Evolutionary conservation across 2,329 filamentous ascomycete genomes (phyloP).

Genomic region (Verticillium zaregamsianum): DNA sequence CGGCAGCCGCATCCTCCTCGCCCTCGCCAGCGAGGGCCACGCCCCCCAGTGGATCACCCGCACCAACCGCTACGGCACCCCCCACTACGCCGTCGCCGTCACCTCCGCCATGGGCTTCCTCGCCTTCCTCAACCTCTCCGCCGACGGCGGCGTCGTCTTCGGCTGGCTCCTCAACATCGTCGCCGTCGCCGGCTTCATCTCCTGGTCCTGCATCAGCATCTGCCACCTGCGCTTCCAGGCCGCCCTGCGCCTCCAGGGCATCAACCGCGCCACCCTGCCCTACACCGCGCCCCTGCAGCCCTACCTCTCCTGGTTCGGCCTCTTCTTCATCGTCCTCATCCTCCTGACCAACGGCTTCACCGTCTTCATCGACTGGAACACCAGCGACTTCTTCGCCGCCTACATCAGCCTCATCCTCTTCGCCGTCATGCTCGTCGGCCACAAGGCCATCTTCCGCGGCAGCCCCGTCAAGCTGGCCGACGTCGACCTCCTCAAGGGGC

Average conservation of each 20-base stretch:
- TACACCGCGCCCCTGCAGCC: slow-evolving; percentile 61
- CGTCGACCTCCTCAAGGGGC: slow-evolving; percentile 24
- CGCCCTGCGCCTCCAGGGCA: slow-evolving; percentile 51
- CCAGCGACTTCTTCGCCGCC: slow-evolving; percentile 56
- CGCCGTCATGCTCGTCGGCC: slow-evolving; percentile 52
- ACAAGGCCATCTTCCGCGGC: slow-evolving; percentile 48
- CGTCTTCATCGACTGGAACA: slow-evolving; percentile 60
- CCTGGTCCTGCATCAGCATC: slow-evolving; percentile 62
- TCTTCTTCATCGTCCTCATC: slow-evolving; percentile 62
- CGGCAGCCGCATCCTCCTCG: slow-evolving; percentile 63
- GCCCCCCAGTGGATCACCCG: slow-evolving; percentile 56
- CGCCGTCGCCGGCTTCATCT: slow-evolving; percentile 65
- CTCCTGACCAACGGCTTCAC: slow-evolving; percentile 67
- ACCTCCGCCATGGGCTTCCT: slow-evolving; percentile 58
- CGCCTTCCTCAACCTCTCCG: slow-evolving; percentile 63
- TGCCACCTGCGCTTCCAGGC: slow-evolving; percentile 64
- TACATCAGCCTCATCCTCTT: slow-evolving; percentile 65
- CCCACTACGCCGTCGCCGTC: slow-evolving; percentile 54
- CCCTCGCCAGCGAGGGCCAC: slow-evolving; percentile 59
- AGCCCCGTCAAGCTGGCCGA: slow-evolving; percentile 31
- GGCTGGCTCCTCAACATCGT: slow-evolving; percentile 71
- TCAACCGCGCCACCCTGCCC: slow-evolving; percentile 53
- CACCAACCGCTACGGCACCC: slow-evolving; percentile 59
- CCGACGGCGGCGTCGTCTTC: slow-evolving; percentile 57
- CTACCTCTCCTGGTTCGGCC: slow-evolving; percentile 60